A percentile compares a stretch with the other conserved stretches of the same genome.
Conservation (phyloP, 148 eudicot genomes). For the Rhododendron simsii region DNA sequence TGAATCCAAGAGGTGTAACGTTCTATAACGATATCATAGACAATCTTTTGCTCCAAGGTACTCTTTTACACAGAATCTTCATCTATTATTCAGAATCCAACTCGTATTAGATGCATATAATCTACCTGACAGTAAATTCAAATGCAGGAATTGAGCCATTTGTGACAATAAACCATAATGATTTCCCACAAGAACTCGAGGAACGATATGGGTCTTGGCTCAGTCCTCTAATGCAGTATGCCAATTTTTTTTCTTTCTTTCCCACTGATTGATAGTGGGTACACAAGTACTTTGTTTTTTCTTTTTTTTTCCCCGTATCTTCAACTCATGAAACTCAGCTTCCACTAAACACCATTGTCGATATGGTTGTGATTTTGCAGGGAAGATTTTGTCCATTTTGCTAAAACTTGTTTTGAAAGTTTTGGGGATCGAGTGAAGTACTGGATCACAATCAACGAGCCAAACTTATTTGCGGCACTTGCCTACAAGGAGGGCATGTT, state of each 20-base stretch:
- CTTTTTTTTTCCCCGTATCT: not conserved
- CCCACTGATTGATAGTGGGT: too few species aligned
- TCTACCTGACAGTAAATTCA: not conserved
- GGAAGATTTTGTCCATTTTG: slow-evolving; percentile 62
- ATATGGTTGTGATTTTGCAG: slow-evolving; percentile 20
- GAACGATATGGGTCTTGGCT: slow-evolving; percentile 29
- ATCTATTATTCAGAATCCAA: too few species aligned
- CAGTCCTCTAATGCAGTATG: slow-evolving; percentile 36
- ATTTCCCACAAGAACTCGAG: slow-evolving; percentile 69
- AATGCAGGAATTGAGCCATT: slow-evolving; percentile 73
- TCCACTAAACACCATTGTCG: not conserved
- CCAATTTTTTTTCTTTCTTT: not conserved
- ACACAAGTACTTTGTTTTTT: not conserved
- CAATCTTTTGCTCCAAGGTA: slow-evolving; percentile 60
- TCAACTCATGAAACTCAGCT: not conserved
- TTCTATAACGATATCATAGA: slow-evolving; percentile 67
- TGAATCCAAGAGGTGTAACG: slow-evolving; percentile 46
- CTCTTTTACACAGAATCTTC: not conserved
- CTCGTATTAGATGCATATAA: too few species aligned
- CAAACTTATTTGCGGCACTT: slow-evolving; percentile 37
- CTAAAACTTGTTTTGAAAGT: slow-evolving; percentile 56
- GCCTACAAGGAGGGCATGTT: slow-evolving; percentile 42
- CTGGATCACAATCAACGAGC: slow-evolving; percentile 82
- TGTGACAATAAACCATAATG: slow-evolving; percentile 68
- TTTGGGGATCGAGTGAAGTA: slow-evolving; percentile 76